A percentile compares a stretch with the other conserved stretches of the same genome.
phyloP scores from a whole-genome alignment of 1,284 basidiomycete species.

The Crepidotus sp. region DNA sequence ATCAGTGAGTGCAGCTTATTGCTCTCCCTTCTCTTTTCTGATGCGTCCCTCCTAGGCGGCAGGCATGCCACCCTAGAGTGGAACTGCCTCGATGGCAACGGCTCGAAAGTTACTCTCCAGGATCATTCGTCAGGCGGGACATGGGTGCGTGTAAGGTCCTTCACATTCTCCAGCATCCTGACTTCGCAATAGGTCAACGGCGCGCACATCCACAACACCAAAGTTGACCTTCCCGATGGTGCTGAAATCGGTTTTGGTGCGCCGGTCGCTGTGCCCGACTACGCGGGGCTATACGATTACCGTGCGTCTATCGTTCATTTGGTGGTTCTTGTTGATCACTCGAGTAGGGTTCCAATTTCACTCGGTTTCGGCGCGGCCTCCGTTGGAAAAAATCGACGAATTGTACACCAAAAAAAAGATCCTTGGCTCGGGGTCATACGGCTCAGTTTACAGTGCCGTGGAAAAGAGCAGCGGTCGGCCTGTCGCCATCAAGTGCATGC shows the following conservation, averaged over 20 bases:
- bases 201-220: neutral
- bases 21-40: neutral
- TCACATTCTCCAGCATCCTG: neutral
- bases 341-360: constrained; percentile 9
- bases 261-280: neutral
- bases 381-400: neutral
- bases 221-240: neutral
- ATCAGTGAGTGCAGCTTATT: constrained; percentile 4
- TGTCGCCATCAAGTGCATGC: constrained; percentile 14
- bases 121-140: constrained; percentile 11
- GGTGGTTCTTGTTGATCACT: neutral
- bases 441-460: neutral
- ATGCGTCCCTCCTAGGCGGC: constrained; percentile 1
- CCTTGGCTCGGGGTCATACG: constrained; percentile 12
- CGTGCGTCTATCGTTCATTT: constrained; percentile 1
- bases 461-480: neutral
- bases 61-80: constrained; percentile 11
- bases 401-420: neutral
- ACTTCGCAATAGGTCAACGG: constrained; percentile 3
- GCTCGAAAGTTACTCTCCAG: neutral
- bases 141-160: constrained; percentile 2
- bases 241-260: constrained; percentile 14
- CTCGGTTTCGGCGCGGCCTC: neutral
- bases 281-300: constrained; percentile 5
- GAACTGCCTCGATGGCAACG: constrained; percentile 4